These are phyloP conservation scores for Peltaster fructicola DNA, from an alignment of 2,329 filamentous ascomycete genomes.

Conservation along the genomic window DNA sequence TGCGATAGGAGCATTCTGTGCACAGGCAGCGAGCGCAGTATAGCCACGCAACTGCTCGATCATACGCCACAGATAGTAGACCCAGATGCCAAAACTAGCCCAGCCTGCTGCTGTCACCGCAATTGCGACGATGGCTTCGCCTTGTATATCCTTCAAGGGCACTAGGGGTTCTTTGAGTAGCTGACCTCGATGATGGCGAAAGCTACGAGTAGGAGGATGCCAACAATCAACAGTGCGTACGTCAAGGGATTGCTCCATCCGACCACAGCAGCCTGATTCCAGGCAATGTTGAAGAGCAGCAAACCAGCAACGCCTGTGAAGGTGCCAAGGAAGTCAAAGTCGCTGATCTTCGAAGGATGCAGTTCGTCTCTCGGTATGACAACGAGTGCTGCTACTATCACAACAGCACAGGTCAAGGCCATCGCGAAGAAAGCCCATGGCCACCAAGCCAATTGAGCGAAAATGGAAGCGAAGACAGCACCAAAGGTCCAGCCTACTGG, in stretches of 20 bases:
- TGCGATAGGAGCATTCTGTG: conserved; percentile 18
- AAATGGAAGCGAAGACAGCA: conserved; percentile 17
- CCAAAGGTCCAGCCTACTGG: conserved; percentile 21
- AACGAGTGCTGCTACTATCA: conserved; percentile 6
- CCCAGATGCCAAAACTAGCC: conserved; percentile 20
- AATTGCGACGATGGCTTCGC: conserved; percentile 13
- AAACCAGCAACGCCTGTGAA: conserved; percentile 15
- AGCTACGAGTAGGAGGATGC: conserved; percentile 11
- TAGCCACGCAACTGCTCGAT: conserved; percentile 16
- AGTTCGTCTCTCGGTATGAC: conserved; percentile 4
- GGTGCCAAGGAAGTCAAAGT: conserved; percentile 14
- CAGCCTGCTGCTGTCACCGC: no score
- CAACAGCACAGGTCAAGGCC: conserved; percentile 11
- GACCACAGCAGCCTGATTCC: conserved; percentile 18
- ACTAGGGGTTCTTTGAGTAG: no score
- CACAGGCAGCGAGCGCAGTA: conserved; percentile 18
- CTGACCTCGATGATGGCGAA: conserved; percentile 16
- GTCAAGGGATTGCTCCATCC: conserved; percentile 15
- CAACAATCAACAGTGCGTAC: conserved; percentile 15
- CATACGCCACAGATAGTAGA: conserved; percentile 17
- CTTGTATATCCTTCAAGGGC: conserved; percentile 12
- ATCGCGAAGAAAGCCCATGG: conserved; percentile 18
- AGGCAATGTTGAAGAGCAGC: conserved; percentile 17
- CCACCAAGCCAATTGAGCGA: conserved; percentile 18
- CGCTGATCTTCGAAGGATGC: conserved; percentile 2